Conservation (phyloP, 345 rosid species). For the Gossypium rotundifolium region DNA sequence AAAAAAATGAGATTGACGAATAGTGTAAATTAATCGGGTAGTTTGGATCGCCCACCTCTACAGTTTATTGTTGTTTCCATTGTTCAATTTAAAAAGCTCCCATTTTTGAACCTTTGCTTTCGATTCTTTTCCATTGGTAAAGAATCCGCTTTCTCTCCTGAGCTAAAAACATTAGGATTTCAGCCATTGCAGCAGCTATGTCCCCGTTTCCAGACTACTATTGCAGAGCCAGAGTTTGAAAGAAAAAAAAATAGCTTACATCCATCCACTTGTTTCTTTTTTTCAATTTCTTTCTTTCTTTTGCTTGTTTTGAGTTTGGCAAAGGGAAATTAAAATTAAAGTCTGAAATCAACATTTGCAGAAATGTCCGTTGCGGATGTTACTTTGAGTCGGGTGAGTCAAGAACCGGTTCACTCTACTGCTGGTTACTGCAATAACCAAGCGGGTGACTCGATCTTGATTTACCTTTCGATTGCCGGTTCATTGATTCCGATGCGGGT, state of each 20-base stretch:
- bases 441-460: slow-evolving; percentile 44
- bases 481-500: slow-evolving; percentile 69
- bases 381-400: slow-evolving; percentile 47
- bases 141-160: slow-evolving; percentile 8
- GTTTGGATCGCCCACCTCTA: slow-evolving; percentile 15
- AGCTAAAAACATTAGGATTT: background rate
- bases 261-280: background rate
- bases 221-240: slow-evolving; percentile 1
- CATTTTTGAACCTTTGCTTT: slow-evolving; percentile 18
- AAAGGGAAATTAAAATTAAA: no score
- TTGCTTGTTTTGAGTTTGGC: background rate
- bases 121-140: slow-evolving; percentile 41
- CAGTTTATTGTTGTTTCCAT: background rate
- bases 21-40: slow-evolving; percentile 14
- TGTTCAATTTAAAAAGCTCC: slow-evolving; percentile 13
- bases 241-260: background rate
- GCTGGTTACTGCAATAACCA: slow-evolving; percentile 27
- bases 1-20: background rate
- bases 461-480: slow-evolving; percentile 50
- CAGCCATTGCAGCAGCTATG: slow-evolving; percentile 2
- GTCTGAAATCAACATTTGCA: background rate
- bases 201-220: background rate
- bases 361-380: slow-evolving; percentile 73
- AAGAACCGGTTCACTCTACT: slow-evolving; percentile 30
- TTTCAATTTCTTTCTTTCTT: background rate